A percentile compares a stretch with the other conserved stretches of the same genome.
Conservation (phyloP, 108 stramenopile species). For the Cylindrotheca closterium region DNA sequence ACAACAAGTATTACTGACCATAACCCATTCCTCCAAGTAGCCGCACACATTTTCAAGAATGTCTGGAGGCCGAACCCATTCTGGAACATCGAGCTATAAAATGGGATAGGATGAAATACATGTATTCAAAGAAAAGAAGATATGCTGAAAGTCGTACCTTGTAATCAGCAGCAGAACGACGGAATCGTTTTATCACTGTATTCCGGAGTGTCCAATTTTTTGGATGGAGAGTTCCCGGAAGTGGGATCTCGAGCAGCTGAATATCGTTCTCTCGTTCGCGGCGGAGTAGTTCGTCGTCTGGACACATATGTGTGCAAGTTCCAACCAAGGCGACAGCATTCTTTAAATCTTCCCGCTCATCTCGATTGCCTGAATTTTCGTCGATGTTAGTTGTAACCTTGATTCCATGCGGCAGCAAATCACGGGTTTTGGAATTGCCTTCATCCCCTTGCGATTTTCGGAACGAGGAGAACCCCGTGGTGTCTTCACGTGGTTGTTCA, state of each 20-base stretch:
- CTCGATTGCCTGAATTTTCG: background rate
- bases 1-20: slow-evolving; percentile 49
- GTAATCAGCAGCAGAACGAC: slow-evolving; percentile 87
- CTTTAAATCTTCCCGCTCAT: slow-evolving; percentile 39
- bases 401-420: slow-evolving; percentile 8
- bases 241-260: slow-evolving; percentile 74
- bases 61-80: slow-evolving; percentile 82
- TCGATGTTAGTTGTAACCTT: background rate
- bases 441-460: background rate
- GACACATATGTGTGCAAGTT: slow-evolving; percentile 77
- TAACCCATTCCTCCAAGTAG: slow-evolving; percentile 90
- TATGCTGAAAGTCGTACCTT: slow-evolving; percentile 41
- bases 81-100: slow-evolving; percentile 68
- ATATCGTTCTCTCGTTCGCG: slow-evolving; percentile 81
- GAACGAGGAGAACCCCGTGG: background rate
- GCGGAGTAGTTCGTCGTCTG: slow-evolving; percentile 77
- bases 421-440: slow-evolving; percentile 1
- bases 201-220: slow-evolving; percentile 73
- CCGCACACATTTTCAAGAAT: slow-evolving; percentile 73
- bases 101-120: background rate
- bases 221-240: slow-evolving; percentile 76
- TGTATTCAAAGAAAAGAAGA: too few relatives aligned
- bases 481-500: background rate
- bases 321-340: slow-evolving; percentile 72
- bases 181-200: slow-evolving; percentile 84